A percentile compares a stretch with the other conserved stretches of the same genome.
phyloP scores from a whole-genome alignment of 306 rosid genomes.

The Prunus persica region Prunus_persica_NCBIv2 NC_034009.1:2606001-2606500 shows the following conservation, averaged over 20 bases:
- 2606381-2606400: constrained; percentile 15
- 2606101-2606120: background rate
- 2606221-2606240: background rate
- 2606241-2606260: background rate
- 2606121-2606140: no score
- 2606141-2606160: background rate
- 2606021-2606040: no score
- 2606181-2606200: background rate
- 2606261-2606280: constrained; percentile 8
- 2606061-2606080: no score
- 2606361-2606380: constrained; percentile 7
- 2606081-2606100: background rate
- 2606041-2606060: no score
- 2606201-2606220: background rate
- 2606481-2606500: background rate
- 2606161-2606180: background rate
- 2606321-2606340: background rate
- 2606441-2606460: constrained; percentile 21
- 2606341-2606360: constrained; percentile 13
- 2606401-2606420: constrained; percentile 5
- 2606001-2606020: no score
- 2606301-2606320: constrained; percentile 11
- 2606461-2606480: constrained; percentile 26
- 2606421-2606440: constrained; percentile 2
- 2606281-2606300: constrained; percentile 15